These are phyloP conservation scores for Mortierella sp. DNA, from an alignment of 371 early-diverging fungal genomes.

Conservation along the genomic window DNA sequence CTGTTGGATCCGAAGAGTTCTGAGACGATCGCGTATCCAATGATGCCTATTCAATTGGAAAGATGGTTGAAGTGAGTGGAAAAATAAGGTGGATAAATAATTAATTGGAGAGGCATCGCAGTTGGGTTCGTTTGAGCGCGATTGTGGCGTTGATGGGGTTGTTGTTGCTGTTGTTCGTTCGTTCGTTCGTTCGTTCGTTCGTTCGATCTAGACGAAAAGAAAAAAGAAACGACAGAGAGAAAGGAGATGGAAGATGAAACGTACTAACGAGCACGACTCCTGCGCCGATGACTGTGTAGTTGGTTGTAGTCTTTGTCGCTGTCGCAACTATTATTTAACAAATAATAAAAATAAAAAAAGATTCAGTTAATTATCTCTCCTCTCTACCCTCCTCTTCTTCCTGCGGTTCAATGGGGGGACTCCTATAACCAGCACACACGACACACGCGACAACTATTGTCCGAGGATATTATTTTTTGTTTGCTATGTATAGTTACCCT, in stretches of 20 bases:
- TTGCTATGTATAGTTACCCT: slow-evolving; percentile 30
- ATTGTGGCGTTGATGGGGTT: neutral
- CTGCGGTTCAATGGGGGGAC: neutral
- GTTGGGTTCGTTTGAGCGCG: neutral
- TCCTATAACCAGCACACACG: neutral
- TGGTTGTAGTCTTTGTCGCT: slow-evolving; percentile 53
- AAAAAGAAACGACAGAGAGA: slow-evolving; percentile 1
- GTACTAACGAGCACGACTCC: slow-evolving; percentile 54
- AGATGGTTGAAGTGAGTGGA: neutral
- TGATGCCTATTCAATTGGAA: slow-evolving; percentile 20
- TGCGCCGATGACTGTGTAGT: slow-evolving; percentile 47
- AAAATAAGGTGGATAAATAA: neutral
- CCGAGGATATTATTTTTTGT: too few relatives aligned
- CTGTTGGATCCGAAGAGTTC: slow-evolving; percentile 56
- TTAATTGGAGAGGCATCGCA: neutral
- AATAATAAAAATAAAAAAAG: neutral
- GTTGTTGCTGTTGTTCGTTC: neutral
- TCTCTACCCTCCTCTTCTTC: neutral
- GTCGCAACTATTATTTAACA: slow-evolving; percentile 34
- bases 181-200: neutral
- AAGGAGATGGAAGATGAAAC: slow-evolving; percentile 7
- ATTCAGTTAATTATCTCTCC: neutral
- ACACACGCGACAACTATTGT: neutral
- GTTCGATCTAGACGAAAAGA: too few relatives aligned
- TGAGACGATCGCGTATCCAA: slow-evolving; percentile 51